Conservation (phyloP, 768 basidiomycete species). For the Cyclocybe aegerita region DNA sequence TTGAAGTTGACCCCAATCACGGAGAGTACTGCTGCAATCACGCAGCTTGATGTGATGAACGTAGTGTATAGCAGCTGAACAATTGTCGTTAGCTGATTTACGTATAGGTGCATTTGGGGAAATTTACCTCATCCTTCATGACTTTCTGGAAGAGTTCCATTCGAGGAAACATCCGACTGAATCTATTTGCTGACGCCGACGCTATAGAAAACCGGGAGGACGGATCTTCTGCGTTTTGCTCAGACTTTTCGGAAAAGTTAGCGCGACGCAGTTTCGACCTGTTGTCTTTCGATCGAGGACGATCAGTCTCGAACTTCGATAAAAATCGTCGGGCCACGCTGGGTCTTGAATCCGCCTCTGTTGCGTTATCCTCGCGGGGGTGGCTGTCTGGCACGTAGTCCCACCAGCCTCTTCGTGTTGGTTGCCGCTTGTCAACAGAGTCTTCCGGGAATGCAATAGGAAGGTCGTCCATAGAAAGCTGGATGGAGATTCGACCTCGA, state of each 20-base stretch:
- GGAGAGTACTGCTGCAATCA: conserved; percentile 47
- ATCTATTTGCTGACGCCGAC: conserved; percentile 31
- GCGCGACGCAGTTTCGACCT: no score
- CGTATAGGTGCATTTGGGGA: background rate
- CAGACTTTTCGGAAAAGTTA: background rate
- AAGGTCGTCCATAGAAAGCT: conserved; percentile 43
- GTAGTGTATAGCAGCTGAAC: conserved; percentile 53
- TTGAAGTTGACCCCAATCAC: conserved; percentile 50
- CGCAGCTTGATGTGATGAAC: conserved; percentile 47
- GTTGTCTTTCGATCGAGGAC: no score
- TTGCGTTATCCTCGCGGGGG: background rate
- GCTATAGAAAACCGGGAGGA: conserved; percentile 18
- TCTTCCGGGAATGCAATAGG: conserved; percentile 28
- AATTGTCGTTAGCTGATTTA: background rate
- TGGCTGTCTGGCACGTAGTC: conserved; percentile 43
- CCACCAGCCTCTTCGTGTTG: conserved; percentile 50
- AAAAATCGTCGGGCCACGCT: conserved; percentile 1
- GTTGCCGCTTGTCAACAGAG: conserved; percentile 17
- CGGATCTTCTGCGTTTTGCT: background rate
- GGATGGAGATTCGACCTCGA: conserved; percentile 55
- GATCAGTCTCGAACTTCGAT: no score
- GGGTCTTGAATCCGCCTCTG: background rate
- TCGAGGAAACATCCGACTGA: conserved; percentile 49
- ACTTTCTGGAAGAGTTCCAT: conserved; percentile 55
- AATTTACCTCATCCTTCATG: conserved; percentile 62